These are phyloP conservation scores for Chrysoporthe austroafricana DNA, from an alignment of 2,329 filamentous ascomycete species.

Conservation along the genomic window DNA sequence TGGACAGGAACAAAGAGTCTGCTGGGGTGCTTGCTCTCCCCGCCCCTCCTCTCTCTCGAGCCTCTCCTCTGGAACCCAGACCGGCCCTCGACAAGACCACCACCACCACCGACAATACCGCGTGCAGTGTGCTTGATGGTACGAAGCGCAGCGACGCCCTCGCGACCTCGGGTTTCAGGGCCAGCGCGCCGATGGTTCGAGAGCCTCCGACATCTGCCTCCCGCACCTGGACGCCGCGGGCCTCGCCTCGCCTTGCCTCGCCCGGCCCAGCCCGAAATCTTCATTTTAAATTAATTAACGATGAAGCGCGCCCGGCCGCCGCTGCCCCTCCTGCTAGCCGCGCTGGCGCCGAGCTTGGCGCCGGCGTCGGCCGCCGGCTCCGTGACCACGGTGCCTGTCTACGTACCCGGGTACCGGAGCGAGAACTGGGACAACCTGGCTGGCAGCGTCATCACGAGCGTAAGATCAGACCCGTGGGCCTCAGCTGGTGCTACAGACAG, in stretches of 20 bases:
- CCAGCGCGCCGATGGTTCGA: not conserved
- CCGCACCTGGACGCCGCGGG: not conserved
- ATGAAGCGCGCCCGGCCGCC: constrained; percentile 23
- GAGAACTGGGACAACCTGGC: constrained; percentile 50
- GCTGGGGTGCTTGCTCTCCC: not conserved
- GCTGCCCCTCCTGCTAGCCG: constrained; percentile 22
- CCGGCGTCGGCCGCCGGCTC: constrained; percentile 31
- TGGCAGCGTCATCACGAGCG: constrained; percentile 50
- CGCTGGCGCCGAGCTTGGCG: constrained; percentile 22
- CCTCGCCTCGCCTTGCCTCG: not conserved
- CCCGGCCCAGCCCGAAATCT: too few species aligned
- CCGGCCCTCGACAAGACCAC: too few species aligned
- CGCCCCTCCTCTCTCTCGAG: not conserved
- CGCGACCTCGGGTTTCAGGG: not conserved
- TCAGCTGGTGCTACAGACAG: too few species aligned
- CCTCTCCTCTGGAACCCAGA: not conserved
- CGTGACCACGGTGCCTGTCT: constrained; percentile 47
- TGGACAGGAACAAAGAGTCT: not conserved
- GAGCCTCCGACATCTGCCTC: not conserved
- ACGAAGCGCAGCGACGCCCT: not conserved
- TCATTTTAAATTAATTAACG: not conserved
- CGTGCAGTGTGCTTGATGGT: not conserved
- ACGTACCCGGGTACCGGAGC: constrained; percentile 47
- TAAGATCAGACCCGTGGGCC: constrained; percentile 38
- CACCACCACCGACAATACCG: not conserved